Conservation (phyloP, 805 yeast species). For the Lachancea meyersii region DNA sequence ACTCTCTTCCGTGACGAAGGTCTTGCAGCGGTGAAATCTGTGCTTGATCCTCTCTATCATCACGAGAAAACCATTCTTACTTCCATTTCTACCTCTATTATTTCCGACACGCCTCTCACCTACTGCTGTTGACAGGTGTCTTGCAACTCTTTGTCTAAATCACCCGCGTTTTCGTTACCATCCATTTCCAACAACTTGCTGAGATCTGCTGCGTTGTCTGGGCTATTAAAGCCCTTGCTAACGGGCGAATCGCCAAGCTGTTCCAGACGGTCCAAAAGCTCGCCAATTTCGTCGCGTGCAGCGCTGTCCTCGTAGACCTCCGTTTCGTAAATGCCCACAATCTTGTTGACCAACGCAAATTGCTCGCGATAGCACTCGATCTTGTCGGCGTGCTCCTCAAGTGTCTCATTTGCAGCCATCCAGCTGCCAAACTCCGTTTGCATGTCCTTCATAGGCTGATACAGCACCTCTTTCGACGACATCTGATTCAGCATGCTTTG, state of each 20-base stretch:
- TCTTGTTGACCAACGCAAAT: constrained; percentile 50
- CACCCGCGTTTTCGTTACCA: constrained; percentile 21
- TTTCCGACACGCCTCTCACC: background rate
- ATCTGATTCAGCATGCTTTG: constrained; percentile 76
- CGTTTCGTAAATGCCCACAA: constrained; percentile 61
- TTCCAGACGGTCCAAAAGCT: constrained; percentile 26
- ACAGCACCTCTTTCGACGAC: constrained; percentile 76
- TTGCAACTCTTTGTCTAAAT: constrained; percentile 26
- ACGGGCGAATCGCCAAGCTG: constrained; percentile 31
- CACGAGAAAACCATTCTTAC: background rate
- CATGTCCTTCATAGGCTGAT: constrained; percentile 82
- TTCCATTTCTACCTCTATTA: background rate
- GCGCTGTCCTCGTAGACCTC: constrained; percentile 40
- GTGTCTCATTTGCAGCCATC: constrained; percentile 49
- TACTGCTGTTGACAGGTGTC: constrained; percentile 31
- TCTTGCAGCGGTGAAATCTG: no score
- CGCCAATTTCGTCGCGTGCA: constrained; percentile 21
- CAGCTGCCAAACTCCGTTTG: constrained; percentile 66
- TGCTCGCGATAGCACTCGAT: constrained; percentile 54
- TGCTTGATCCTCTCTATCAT: background rate
- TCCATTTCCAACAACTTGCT: constrained; percentile 24
- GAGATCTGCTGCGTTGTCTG: constrained; percentile 15
- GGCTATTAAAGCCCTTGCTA: constrained; percentile 19
- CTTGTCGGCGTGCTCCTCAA: constrained; percentile 41
- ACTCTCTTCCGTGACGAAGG: no score